Evolutionary conservation across 805 yeast genomes (phyloP).

Genomic region (Starmerella sirachaensis): DNA sequence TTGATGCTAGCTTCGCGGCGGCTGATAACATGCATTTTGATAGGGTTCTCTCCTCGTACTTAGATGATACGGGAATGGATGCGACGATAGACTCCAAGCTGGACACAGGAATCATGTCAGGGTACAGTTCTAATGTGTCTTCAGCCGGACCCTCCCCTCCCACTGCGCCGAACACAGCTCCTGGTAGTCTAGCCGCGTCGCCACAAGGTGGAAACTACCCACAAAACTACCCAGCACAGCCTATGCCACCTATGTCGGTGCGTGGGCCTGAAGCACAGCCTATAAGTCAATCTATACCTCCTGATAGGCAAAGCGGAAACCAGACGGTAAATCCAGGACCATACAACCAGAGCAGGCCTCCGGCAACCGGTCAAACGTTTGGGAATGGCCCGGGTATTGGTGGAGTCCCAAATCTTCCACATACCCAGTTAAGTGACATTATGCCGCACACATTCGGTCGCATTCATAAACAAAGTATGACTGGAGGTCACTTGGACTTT

Average conservation of each 20-base stretch:
- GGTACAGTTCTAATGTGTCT: too few relatives aligned
- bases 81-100: background rate
- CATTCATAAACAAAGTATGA: constrained; percentile 14
- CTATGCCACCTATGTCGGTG: background rate
- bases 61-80: background rate
- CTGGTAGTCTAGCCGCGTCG: constrained; percentile 1
- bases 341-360: background rate
- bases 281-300: too few relatives aligned
- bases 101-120: background rate
- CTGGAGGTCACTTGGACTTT: background rate
- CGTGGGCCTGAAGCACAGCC: too few relatives aligned
- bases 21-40: constrained; percentile 12
- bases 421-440: background rate
- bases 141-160: constrained; percentile 2
- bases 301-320: too few relatives aligned
- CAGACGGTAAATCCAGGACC: too few relatives aligned
- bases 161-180: constrained; percentile 3
- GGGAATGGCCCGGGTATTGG: background rate
- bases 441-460: constrained; percentile 15
- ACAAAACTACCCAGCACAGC: constrained; percentile 1
- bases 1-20: constrained; percentile 23
- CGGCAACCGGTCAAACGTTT: background rate
- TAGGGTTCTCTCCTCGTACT: background rate
- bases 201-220: constrained; percentile 3
- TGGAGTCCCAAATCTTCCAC: background rate